Percentiles rank a stretch among this genome's conserved stretches.
Evolutionary conservation across 2,329 filamentous ascomycete genomes (phyloP).

Genomic region (Aspergillus sp.): DNA sequence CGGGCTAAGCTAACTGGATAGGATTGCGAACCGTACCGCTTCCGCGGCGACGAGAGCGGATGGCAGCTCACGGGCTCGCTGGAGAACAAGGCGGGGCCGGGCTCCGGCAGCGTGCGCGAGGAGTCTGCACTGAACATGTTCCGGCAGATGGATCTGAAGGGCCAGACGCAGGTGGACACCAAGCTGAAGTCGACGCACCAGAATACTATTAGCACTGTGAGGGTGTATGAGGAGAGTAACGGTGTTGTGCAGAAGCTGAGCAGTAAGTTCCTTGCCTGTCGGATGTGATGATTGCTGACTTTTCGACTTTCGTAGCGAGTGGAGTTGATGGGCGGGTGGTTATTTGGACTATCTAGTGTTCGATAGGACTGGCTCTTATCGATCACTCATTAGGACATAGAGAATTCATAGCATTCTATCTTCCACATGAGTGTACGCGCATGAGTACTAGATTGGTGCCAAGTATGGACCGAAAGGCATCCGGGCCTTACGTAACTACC

Average conservation of each 20-base stretch:
- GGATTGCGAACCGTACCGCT: slow-evolving; percentile 82
- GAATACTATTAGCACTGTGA: slow-evolving; percentile 87
- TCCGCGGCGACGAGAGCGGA: slow-evolving; percentile 72
- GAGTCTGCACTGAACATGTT: slow-evolving; percentile 98
- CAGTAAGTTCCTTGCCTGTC: slow-evolving; percentile 58
- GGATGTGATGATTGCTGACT: not conserved
- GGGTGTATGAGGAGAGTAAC: slow-evolving; percentile 68
- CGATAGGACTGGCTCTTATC: not conserved
- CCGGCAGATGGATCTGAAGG: slow-evolving; percentile 96
- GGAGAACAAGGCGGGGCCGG: slow-evolving; percentile 68
- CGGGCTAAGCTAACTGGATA: slow-evolving; percentile 18
- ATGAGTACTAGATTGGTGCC: too few species aligned
- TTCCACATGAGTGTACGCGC: too few species aligned
- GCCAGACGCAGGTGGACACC: slow-evolving; percentile 86
- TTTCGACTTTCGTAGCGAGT: slow-evolving; percentile 57
- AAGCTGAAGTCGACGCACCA: slow-evolving; percentile 95
- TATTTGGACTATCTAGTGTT: slow-evolving; percentile 66
- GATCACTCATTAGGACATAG: not conserved
- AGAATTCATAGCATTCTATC: too few species aligned
- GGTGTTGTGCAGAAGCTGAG: slow-evolving; percentile 75
- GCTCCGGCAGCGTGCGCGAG: slow-evolving; percentile 64
- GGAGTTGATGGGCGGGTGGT: slow-evolving; percentile 81
- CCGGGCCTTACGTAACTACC: slow-evolving; percentile 6
- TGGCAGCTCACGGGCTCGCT: slow-evolving; percentile 84
- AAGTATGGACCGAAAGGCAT: too few species aligned